phyloP scores from a whole-genome alignment of 768 basidiomycete genomes.

The Clitopilus passeckerianus region DNA sequence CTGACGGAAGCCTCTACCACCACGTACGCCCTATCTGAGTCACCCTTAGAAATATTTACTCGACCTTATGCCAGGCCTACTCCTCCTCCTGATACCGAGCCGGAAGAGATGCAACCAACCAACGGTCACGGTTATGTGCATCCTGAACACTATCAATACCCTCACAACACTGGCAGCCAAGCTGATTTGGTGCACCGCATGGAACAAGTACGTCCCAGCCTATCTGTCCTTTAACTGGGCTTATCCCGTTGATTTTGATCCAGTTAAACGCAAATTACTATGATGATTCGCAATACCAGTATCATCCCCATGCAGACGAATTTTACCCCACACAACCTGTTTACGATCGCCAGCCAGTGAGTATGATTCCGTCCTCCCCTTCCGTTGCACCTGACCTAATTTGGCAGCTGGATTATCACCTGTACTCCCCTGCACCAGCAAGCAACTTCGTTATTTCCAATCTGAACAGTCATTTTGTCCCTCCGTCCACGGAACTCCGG shows the following conservation, averaged over 20 bases:
- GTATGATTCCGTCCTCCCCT: conserved; percentile 8
- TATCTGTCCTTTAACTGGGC: not conserved
- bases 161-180: conserved; percentile 9
- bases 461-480: conserved; percentile 65
- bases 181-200: conserved; percentile 24
- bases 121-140: conserved; percentile 14
- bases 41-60: not conserved
- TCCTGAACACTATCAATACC: conserved; percentile 19
- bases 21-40: not conserved
- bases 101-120: conserved; percentile 13
- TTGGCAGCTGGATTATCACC: conserved; percentile 81
- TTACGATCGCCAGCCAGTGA: conserved; percentile 69
- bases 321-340: conserved; percentile 35
- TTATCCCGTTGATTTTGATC: not conserved
- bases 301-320: conserved; percentile 10
- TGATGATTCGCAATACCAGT: conserved; percentile 21
- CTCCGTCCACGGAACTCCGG: conserved; percentile 36
- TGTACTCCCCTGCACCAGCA: conserved; percentile 75
- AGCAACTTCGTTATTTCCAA: conserved; percentile 42
- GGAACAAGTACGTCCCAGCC: conserved; percentile 19
- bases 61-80: not conserved
- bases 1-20: not conserved
- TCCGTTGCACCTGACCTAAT: conserved; percentile 3
- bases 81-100: not conserved
- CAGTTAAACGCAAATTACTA: conserved; percentile 26